Percentiles rank a stretch among this genome's conserved stretches.
Conservation (phyloP, 1,284 basidiomycete genomes). For the Cryptococcus sp. region DNA sequence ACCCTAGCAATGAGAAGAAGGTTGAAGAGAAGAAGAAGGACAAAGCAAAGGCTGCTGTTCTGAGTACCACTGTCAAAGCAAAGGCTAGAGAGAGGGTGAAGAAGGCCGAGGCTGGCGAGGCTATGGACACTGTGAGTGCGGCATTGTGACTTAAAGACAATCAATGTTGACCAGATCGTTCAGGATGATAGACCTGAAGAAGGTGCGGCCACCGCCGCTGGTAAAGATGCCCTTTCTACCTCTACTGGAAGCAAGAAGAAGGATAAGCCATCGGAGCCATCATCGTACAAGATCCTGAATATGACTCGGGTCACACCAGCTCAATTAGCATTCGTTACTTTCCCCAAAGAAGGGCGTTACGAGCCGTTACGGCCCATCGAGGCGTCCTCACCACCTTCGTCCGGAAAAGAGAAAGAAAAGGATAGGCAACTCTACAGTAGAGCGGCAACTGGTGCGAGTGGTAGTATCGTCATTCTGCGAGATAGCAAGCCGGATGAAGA, state of each 20-base stretch:
- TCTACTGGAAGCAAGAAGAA: constrained; percentile 60
- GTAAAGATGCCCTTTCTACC: constrained; percentile 45
- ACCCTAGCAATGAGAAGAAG: constrained; percentile 78
- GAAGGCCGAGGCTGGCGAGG: constrained; percentile 67
- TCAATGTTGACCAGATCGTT: neutral
- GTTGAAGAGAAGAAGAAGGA: constrained; percentile 86
- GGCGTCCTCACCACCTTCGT: constrained; percentile 10
- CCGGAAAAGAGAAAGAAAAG: constrained; percentile 10
- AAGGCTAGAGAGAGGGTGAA: constrained; percentile 84
- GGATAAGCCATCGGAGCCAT: constrained; percentile 68
- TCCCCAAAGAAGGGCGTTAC: constrained; percentile 74
- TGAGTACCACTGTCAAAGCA: constrained; percentile 92
- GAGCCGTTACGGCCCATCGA: constrained; percentile 84
- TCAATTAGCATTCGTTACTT: constrained; percentile 78
- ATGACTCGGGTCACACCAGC: constrained; percentile 90
- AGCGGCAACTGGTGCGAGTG: constrained; percentile 66
- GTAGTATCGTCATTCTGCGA: constrained; percentile 76
- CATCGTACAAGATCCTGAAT: constrained; percentile 76
- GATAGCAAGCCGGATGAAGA: constrained; percentile 66
- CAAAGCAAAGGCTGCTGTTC: constrained; percentile 86
- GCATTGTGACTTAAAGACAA: neutral
- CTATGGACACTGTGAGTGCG: constrained; percentile 73
- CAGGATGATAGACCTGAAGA: constrained; percentile 56
- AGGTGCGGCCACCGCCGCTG: constrained; percentile 43
- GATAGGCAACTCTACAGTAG: constrained; percentile 26